phyloP scores from a whole-genome alignment of 495 filamentous ascomycete species.

The Hyaloscypha bicolor region DNA sequence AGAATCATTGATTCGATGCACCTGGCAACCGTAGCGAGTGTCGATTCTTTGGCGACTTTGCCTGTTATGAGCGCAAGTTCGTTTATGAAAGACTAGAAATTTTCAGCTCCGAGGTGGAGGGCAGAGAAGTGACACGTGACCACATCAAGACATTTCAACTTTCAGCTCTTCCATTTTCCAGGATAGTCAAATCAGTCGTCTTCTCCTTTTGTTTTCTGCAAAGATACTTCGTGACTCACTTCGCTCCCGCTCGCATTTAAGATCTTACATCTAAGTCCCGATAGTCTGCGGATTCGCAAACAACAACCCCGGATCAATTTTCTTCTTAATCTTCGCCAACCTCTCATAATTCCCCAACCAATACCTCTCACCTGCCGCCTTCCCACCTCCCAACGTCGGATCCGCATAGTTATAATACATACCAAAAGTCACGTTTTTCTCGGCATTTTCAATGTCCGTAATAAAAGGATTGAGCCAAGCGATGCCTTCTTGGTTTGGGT shows the following conservation, averaged over 20 bases:
- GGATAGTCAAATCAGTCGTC: too few relatives aligned
- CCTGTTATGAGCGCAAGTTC: too few relatives aligned
- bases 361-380: not conserved
- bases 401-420: conserved; percentile 5
- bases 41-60: too few relatives aligned
- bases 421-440: not conserved
- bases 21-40: too few relatives aligned
- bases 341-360: not conserved
- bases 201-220: not conserved
- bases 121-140: too few relatives aligned
- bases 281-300: not conserved
- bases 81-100: too few relatives aligned
- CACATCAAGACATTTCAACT: too few relatives aligned
- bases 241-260: not conserved
- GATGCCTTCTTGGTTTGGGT: not conserved
- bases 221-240: not conserved
- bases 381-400: not conserved
- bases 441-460: not conserved
- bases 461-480: not conserved
- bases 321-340: not conserved
- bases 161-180: too few relatives aligned
- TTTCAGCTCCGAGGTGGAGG: too few relatives aligned
- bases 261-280: not conserved
- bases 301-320: not conserved
- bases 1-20: too few relatives aligned